Evolutionary conservation across 169 alveolate species (phyloP), one percentile per base, ranked within the genome.

Genomic region (Plasmodium inui): DNA sequence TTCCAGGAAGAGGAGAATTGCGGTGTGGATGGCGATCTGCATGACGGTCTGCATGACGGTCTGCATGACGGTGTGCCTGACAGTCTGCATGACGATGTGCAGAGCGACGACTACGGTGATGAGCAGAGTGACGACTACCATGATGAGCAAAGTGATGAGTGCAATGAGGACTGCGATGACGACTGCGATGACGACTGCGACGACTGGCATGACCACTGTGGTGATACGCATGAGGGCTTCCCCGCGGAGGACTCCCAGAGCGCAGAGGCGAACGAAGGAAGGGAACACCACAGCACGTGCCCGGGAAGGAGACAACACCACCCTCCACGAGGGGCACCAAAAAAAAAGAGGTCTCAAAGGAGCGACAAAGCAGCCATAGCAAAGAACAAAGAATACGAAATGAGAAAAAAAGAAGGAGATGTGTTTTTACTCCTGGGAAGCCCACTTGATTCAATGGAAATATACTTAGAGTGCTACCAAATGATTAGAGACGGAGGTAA

Each of bases 391-490:
- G 46, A 14, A 82, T 91, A 46, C 46, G 26, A 71, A 73, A 70
- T 32, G 17, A 82, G 41, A 57, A 91, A 91, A 34, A 91, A 57
- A 28, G 81, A 81, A 82, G 95, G 95, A 10, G 95, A 91, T 78
- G 74, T 91, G 41, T 91, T 41, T 91, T 76, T 91, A 1, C 74
- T 91, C 12, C 61, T 91, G 28, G 95, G 95, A 19, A 91, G 95
- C n/a, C 92, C 92, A 7, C 28, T 81, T 0, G 95, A 91, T 26
- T 82, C 95, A 1, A 6, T 91, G 1, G 95, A 91, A 26, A 44
- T 14, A 7, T 91, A 91, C 55, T 2, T 91, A 44, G 57, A 34
- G 39, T 91, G 95, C 39, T 78, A 81, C n/a, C 85, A 91, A 39
- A 41, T 82, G 26, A 22, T 83, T 19, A 91, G 82, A 50, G 46